Evolutionary conservation across 108 stramenopile genomes (phyloP), one percentile per base, ranked within the genome.

Genomic region (Epithemia pelagica): DNA sequence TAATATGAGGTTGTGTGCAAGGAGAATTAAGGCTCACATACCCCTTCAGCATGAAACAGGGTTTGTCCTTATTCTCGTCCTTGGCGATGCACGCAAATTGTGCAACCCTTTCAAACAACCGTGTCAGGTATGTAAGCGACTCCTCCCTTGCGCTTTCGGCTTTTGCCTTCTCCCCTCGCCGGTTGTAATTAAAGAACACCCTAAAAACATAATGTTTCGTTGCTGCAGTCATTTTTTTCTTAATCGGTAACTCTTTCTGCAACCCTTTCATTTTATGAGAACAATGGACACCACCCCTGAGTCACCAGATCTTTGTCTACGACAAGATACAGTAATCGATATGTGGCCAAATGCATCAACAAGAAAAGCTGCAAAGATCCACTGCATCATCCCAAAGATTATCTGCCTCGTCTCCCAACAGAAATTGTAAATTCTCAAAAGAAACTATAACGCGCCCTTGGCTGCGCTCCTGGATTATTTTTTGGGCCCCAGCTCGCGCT

Each of bases 41-140:
- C n/a, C 58, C 58, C 58, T 58, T 58, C 58, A 58, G 58, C 23
- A 58, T 58, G 21, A 58, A 58, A 58, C 58, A 58, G 58, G 58
- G 58, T 58, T 58, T 58, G 23, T 58, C n/a, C 58, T 22, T 23
- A 58, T 58, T 58, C 58, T 23, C 58, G 58, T 23, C 58, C 58
- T 58, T 58, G 58, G 58, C 19, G 58, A 58, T 58, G 23, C 58
- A 58, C 23, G 58, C 58, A 58, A 58, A 58, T 58, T 22, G 58
- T 24, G 58, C 58, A 15, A 58, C 58, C 58, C 23, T 58, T 58
- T 58, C 58, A 58, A 58, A 58, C 58, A 58, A 58, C 58, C 58
- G 58, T 58, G 23, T 58, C 58, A 58, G 58, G 58, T 58, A 58
- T 58, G 58, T 58, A 58, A 58, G 58, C 58, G 58, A 58, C 58